Evolutionary conservation across 2,329 filamentous ascomycete species (phyloP), one percentile per base, ranked within the genome.

Genomic region (Talaromyces sp.): DNA sequence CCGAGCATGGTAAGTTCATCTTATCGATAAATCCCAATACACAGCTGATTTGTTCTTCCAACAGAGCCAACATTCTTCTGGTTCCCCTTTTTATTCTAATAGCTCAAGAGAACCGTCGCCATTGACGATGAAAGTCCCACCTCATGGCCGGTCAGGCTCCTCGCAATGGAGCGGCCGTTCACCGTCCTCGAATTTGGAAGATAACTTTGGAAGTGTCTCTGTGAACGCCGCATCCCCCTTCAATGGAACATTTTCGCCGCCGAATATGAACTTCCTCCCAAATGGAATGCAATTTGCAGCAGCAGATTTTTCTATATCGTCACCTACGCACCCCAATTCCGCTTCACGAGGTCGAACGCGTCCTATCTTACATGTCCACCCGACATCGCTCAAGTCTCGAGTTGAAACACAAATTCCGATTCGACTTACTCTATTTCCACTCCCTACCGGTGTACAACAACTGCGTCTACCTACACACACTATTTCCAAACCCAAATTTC

Each of bases 371-470:
- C 84, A 82, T 13, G 85, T 91, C 51, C 82, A 88, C 64, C 85
- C 87, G 5, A 90, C 86, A 3, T 88, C 88, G 5, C 73, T 85
- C 61, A 98, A 97, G 76, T 96, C 93, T 17, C 88, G 95, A 25
- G 95, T 98, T 19, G 95, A 99, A 78, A 98, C 95, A 0, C 95
- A 98, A 72, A 97, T 98, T 67, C 91, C 90, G 9, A 91, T 97
- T 67, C 88, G 88, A 69, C 83, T 98, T 75, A 89, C 88, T 0
- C 77, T 98, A 44, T 88, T 87, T 61, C 87, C 90, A 22, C 80
- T 96, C 54, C 92, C 93, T 1, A 78, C 82, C 0, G 89, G 89
- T 11, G 85, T 93, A 61, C 90, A 88, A 65, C 91, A 89, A 72
- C 79, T 98, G 57, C 92, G 96, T 70, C 84, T 99, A 17, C 95